Conservation (phyloP, 805 yeast species). For the Cyberlindnera americana region DNA sequence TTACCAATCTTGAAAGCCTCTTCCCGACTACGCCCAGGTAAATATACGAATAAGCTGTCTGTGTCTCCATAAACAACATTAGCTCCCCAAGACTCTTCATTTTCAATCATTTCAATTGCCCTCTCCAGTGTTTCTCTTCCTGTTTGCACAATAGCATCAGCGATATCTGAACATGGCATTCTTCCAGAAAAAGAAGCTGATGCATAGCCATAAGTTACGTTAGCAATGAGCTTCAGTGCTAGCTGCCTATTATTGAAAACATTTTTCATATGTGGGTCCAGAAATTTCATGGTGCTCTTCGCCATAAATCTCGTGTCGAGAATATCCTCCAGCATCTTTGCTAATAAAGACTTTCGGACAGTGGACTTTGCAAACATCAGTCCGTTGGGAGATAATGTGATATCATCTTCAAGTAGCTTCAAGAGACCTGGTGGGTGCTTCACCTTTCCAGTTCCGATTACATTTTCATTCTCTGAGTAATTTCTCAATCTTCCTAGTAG, state of each 20-base stretch:
- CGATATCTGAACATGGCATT: constrained; percentile 95
- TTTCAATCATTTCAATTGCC: constrained; percentile 68
- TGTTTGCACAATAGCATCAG: constrained; percentile 90
- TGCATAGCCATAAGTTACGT: constrained; percentile 94
- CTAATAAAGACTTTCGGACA: constrained; percentile 67
- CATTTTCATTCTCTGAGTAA: constrained; percentile 45
- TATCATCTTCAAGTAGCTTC: constrained; percentile 46
- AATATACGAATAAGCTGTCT: constrained; percentile 84
- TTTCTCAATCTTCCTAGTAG: constrained; percentile 60
- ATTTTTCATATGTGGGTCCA: constrained; percentile 48
- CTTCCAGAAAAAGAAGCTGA: constrained; percentile 94
- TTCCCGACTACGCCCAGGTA: constrained; percentile 73
- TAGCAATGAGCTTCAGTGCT: constrained; percentile 86
- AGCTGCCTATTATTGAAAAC: constrained; percentile 74
- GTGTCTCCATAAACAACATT: constrained; percentile 97
- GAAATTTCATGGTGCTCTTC: constrained; percentile 64
- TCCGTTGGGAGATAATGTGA: constrained; percentile 85
- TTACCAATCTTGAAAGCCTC: constrained; percentile 79
- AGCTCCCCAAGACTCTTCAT: constrained; percentile 66
- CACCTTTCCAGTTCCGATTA: constrained; percentile 46
- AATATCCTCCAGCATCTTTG: constrained; percentile 82
- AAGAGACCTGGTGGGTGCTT: constrained; percentile 56
- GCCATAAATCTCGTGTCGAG: constrained; percentile 76
- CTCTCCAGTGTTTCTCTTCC: constrained; percentile 80
- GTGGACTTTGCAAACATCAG: constrained; percentile 64